These are phyloP conservation scores for Emergomyces orientalis DNA, from an alignment of 2,329 filamentous ascomycete species.

Conservation along the genomic window DNA sequence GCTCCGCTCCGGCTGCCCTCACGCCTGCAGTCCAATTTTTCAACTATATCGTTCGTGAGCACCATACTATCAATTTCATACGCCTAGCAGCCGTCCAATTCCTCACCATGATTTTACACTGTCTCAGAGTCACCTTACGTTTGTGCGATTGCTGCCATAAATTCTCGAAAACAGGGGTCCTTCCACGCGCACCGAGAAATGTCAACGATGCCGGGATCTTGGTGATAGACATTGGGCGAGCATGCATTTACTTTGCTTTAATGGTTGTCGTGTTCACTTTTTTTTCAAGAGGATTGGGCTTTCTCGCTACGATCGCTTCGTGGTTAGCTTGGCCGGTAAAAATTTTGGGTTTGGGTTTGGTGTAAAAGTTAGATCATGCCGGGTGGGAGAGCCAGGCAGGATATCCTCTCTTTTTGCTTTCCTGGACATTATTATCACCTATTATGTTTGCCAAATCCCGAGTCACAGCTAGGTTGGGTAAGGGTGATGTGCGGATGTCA, in stretches of 20 bases:
- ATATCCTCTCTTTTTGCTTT: not conserved
- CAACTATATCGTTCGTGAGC: not conserved
- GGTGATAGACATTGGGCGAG: slow-evolving; percentile 26
- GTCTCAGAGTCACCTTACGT: slow-evolving; percentile 3
- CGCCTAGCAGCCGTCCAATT: not conserved
- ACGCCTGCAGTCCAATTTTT: not conserved
- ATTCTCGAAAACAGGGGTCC: slow-evolving; percentile 1
- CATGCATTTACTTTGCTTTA: slow-evolving; percentile 26
- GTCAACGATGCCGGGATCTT: slow-evolving; percentile 12
- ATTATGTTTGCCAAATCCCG: not conserved
- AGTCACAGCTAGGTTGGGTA: not conserved
- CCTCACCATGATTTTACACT: slow-evolving; percentile 6
- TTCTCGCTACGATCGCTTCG: slow-evolving; percentile 26
- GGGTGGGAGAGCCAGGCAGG: not conserved
- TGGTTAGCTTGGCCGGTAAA: slow-evolving; percentile 31
- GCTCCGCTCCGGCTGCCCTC: not conserved
- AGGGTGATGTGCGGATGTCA: not conserved
- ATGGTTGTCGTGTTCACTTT: slow-evolving; percentile 27
- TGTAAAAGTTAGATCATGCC: slow-evolving; percentile 6
- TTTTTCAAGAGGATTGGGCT: slow-evolving; percentile 24
- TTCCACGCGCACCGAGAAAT: slow-evolving; percentile 3
- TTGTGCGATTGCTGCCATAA: not conserved
- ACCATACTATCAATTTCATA: not conserved
- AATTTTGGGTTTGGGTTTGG: slow-evolving; percentile 21
- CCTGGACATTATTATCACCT: not conserved